phyloP scores from a whole-genome alignment of 129 eudicot genomes.

The Apium graveolens region DNA sequence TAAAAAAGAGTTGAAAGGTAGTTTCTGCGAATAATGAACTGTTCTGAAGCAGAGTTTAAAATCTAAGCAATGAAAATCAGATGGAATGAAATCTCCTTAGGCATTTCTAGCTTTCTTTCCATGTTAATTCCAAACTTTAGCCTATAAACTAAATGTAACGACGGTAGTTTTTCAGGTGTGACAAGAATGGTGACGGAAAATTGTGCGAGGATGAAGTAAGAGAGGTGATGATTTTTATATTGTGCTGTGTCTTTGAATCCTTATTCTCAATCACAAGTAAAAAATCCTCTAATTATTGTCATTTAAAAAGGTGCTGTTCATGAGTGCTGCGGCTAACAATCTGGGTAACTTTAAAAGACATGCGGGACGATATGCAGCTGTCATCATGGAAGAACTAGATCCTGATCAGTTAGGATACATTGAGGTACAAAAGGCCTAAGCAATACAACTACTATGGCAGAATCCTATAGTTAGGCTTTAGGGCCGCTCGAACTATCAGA shows the following conservation, averaged over 20 bases:
- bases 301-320: conserved; percentile 56
- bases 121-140: neutral
- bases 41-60: neutral
- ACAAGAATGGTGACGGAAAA: conserved; percentile 92
- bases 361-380: conserved; percentile 76
- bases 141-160: neutral
- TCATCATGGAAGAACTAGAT: conserved; percentile 93
- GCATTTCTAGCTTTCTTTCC: neutral
- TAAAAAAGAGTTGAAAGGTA: neutral
- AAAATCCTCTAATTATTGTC: conserved; percentile 6
- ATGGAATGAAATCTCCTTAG: neutral
- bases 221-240: conserved; percentile 47
- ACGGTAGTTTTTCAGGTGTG: conserved; percentile 58
- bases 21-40: neutral
- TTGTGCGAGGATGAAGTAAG: conserved; percentile 84
- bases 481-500: neutral
- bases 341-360: conserved; percentile 67
- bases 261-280: neutral
- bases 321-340: conserved; percentile 98
- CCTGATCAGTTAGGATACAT: conserved; percentile 81
- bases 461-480: neutral
- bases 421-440: conserved; percentile 42
- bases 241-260: neutral
- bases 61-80: neutral
- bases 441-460: neutral